Conservation (phyloP, 345 rosid species). For the Diplotaxis tenuifolia region DNA sequence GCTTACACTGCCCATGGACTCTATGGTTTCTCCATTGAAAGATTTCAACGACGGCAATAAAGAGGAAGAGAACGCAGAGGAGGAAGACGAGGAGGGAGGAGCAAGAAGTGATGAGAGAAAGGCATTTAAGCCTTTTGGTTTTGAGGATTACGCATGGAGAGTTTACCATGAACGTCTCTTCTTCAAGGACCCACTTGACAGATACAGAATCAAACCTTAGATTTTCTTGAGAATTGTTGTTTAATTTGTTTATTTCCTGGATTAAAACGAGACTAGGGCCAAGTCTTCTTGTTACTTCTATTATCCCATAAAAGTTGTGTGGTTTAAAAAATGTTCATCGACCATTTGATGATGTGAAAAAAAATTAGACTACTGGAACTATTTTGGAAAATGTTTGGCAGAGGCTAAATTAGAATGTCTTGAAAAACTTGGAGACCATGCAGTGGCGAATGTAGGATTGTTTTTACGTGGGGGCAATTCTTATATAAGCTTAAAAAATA, state of each 20-base stretch:
- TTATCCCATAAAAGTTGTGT: neutral
- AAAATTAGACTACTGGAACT: neutral
- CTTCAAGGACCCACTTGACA: constrained; percentile 67
- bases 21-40: constrained; percentile 50
- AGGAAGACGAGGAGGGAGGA: neutral
- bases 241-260: constrained; percentile 5
- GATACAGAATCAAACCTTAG: constrained; percentile 41
- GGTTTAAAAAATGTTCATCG: neutral
- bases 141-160: constrained; percentile 87
- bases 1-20: constrained; percentile 56
- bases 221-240: neutral
- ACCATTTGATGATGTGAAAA: neutral
- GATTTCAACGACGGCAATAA: neutral
- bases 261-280: neutral
- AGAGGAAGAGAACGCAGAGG: constrained; percentile 31
- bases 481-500: no score
- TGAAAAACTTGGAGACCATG: neutral
- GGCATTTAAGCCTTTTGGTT: constrained; percentile 51
- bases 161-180: constrained; percentile 60
- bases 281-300: neutral
- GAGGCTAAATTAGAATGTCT: neutral
- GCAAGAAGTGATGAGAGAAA: constrained; percentile 5
- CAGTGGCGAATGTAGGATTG: no score
- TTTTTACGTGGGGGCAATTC: no score
- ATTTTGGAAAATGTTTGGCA: neutral